Percentiles rank a stretch among this genome's conserved stretches.
phyloP scores from a whole-genome alignment of 177 flowering plant species.

The Telopea speciosissima region DNA sequence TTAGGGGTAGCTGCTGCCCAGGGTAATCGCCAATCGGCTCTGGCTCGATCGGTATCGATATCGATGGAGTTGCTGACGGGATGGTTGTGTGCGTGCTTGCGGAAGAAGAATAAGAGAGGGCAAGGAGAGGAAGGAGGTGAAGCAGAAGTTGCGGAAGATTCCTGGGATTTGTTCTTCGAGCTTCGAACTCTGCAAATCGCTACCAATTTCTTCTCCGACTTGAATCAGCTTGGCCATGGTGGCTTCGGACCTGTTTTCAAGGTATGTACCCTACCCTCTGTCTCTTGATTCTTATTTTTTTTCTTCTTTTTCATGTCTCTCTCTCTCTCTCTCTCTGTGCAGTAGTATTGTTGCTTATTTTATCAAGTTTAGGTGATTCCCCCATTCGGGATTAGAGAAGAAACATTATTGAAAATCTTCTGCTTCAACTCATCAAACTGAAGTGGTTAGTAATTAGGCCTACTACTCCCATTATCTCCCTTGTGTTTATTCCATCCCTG shows the following conservation, averaged over 20 bases:
- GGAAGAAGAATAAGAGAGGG: not conserved
- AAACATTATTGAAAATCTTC: too few relatives aligned
- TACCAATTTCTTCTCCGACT: conserved; percentile 46
- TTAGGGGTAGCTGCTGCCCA: not conserved
- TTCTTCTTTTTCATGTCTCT: not conserved
- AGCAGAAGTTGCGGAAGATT: not conserved
- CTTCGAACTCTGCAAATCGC: conserved; percentile 47
- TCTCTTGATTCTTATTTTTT: not conserved
- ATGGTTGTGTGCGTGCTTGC: not conserved
- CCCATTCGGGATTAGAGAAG: not conserved
- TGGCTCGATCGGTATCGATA: too few relatives aligned
- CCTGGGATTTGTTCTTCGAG: conserved; percentile 39
- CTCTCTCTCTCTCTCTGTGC: not conserved
- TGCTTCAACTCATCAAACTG: too few relatives aligned
- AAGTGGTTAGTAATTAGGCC: too few relatives aligned
- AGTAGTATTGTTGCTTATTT: not conserved
- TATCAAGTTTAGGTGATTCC: not conserved
- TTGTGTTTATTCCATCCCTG: too few relatives aligned
- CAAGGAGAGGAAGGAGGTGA: not conserved
- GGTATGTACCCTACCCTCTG: conserved; percentile 18
- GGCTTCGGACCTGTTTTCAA: conserved; percentile 61
- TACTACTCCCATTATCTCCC: too few relatives aligned
- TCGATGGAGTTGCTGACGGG: not conserved
- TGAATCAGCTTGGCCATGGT: conserved; percentile 48
- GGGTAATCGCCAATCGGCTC: too few relatives aligned